Evolutionary conservation across 2,329 filamentous ascomycete species (phyloP), one percentile per base, ranked within the genome.

Genomic region (Monosporascus ibericus): DNA sequence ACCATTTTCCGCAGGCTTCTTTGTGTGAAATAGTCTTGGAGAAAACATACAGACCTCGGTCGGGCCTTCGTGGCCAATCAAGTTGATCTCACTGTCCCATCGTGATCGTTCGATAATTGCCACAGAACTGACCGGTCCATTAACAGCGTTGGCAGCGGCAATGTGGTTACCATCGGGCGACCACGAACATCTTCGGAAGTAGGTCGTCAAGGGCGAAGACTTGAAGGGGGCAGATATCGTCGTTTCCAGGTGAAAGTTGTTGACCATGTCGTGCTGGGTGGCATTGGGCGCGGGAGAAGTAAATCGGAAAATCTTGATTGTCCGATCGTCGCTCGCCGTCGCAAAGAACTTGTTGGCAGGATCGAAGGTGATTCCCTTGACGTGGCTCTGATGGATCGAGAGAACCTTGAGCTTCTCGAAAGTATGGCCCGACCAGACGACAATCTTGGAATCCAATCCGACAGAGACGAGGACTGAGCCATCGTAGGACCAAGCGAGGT

Each of bases 301-400:
- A 69, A 96, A 99, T 54, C 92, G 85, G 71, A 95, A 97, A 63
- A 99, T 90, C 69, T 95, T 95, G 71, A 99, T 95, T 2, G 91
- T 92, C 54, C 94, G 85, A 70, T 99, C 94, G 69, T 99, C 94
- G 72, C 91, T 96, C 2, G 95, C 92, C 0, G 95, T 99, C 17
- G 95, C 94, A 71, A 99, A 99, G 76, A 96, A 99, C 68, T 97
- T 99, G 75, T 97, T 97, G 42, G 94, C 94, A 1, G 94, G 94
- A 67, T 99, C 94, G 66, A 99, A 99, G 0, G 92, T 96, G 63
- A 99, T 95, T 56, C 95, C 94, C 70, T 99, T 99, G 74, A 99
- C 94, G 68, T 97, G 95, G 68, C 91, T 96, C 69, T 95, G 90
- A 70, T 99, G 94, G 53, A 92, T 87, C 2, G 91, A 85, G 5